Percentiles rank a stretch among this genome's conserved stretches.
These are phyloP conservation scores for Incumbomyces delicatus DNA, from an alignment of 2,329 filamentous ascomycete genomes.

Conservation along the genomic window DNA sequence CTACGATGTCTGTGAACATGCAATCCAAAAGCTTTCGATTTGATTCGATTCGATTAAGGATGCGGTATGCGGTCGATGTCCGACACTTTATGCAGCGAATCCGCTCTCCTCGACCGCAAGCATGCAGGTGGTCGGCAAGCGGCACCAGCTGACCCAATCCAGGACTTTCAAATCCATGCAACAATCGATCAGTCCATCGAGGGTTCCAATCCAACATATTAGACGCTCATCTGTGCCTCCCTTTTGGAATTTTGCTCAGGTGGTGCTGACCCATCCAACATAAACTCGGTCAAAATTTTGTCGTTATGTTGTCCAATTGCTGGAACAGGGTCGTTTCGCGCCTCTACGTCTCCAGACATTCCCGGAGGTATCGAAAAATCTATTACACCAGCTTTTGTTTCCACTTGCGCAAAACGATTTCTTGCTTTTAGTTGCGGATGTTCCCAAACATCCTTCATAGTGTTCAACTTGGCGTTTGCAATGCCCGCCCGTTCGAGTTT, in stretches of 20 bases:
- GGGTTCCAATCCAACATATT: background rate
- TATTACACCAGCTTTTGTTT: constrained; percentile 38
- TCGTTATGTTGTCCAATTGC: constrained; percentile 43
- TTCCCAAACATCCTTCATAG: constrained; percentile 46
- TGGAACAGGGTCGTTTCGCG: constrained; percentile 38
- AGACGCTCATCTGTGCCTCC: constrained; percentile 2
- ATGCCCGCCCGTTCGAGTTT: constrained; percentile 41
- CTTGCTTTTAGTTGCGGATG: constrained; percentile 45
- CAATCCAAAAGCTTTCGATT: no score
- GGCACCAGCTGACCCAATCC: no score
- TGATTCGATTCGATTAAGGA: no score
- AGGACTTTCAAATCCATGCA: no score
- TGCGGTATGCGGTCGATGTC: no score
- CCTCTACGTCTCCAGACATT: constrained; percentile 24
- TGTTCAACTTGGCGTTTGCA: constrained; percentile 47
- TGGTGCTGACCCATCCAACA: background rate
- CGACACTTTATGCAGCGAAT: no score
- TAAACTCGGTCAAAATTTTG: constrained; percentile 38
- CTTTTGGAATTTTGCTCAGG: background rate
- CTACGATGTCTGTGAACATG: no score
- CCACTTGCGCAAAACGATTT: constrained; percentile 42
- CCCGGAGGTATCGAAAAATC: constrained; percentile 44
- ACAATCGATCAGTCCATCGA: no score
- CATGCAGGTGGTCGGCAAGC: no score
- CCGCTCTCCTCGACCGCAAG: no score